Base-by-base conservation (phyloP, 306 rosid genomes). In the Quercus engelmannii region DNA sequence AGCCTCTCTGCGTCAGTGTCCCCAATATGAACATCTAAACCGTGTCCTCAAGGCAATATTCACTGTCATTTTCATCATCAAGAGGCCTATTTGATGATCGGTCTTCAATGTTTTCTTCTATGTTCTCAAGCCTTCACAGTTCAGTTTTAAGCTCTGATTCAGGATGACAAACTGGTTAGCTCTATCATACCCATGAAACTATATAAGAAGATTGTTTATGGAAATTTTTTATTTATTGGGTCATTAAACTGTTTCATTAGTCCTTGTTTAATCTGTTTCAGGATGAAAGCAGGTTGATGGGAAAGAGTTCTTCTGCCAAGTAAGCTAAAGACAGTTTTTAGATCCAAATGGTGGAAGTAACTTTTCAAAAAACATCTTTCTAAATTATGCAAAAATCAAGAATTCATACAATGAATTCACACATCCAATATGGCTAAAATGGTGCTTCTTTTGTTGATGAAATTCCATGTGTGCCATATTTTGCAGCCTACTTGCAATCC, bases 261-360 rank as follows among this genome's bases (percentile, higher is more conserved):
- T 73, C 58, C 13, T 46, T 74, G 73, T 78, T 75, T 62, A 5
- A 23, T 79, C 18, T 80, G 49, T 77, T 81, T 77, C 79, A 93
- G 99, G 87, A 69, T 86, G 98, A 83, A 93, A 96, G 19, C 84
- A 89, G 41, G 96, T 95, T 70, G 98, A 90, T 71, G 99, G 98
- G 63, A 95, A 95, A 82, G 98, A 93, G 81, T 95, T 91, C 82
- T 93, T 93, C 83, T 97, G 94, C 86, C 98, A 95, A 87, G 99
- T 93, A 85, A 95, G 99, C 98, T 95, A 81, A 81, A 76, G 2
- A 56, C 17, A 78, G 57, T 78, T 79, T 55, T 20, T 11, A 49
- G 54, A 49, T 49, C 54, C 54, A 3, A 49, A 49, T 49, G 54
- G 54, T 49, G 54, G 17, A 49, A 49, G 15, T 49, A 49, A 49